Evolutionary conservation across 2,329 filamentous ascomycete species (phyloP).

Genomic region (Cladorrhinum sp.): DNA sequence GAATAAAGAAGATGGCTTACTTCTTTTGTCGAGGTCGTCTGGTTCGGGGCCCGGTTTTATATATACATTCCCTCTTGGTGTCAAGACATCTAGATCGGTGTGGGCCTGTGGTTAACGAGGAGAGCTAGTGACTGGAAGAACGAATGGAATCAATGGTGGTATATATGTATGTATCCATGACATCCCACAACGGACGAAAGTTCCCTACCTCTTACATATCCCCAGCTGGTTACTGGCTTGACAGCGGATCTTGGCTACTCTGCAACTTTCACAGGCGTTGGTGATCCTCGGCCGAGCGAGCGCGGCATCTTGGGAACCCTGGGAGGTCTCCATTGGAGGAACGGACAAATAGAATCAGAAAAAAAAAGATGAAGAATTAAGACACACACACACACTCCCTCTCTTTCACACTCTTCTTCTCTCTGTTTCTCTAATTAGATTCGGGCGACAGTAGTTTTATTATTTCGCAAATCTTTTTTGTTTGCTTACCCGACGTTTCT

Average conservation of each 20-base stretch:
- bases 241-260: slow-evolving; percentile 53
- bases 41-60: slow-evolving; percentile 49
- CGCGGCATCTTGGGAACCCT: slow-evolving; percentile 13
- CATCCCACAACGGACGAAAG: not conserved
- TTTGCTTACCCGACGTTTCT: slow-evolving; percentile 9
- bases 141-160: not conserved
- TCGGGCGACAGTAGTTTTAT: not conserved
- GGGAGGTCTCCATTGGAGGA: slow-evolving; percentile 9
- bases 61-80: slow-evolving; percentile 53
- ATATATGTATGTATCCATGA: not conserved
- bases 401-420: not conserved
- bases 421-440: no score
- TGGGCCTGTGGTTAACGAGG: slow-evolving; percentile 1
- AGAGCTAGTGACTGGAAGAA: not conserved
- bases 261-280: slow-evolving; percentile 55
- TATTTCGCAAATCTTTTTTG: not conserved
- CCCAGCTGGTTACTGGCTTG: slow-evolving; percentile 45
- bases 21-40: slow-evolving; percentile 44
- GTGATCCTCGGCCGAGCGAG: slow-evolving; percentile 33
- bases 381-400: not conserved
- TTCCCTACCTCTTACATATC: slow-evolving; percentile 49
- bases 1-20: slow-evolving; percentile 35
- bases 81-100: slow-evolving; percentile 45
- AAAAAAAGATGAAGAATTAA: not conserved
- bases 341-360: not conserved